Conservation (phyloP, 2,329 filamentous ascomycete genomes). For the Cladosporium sp. region DNA sequence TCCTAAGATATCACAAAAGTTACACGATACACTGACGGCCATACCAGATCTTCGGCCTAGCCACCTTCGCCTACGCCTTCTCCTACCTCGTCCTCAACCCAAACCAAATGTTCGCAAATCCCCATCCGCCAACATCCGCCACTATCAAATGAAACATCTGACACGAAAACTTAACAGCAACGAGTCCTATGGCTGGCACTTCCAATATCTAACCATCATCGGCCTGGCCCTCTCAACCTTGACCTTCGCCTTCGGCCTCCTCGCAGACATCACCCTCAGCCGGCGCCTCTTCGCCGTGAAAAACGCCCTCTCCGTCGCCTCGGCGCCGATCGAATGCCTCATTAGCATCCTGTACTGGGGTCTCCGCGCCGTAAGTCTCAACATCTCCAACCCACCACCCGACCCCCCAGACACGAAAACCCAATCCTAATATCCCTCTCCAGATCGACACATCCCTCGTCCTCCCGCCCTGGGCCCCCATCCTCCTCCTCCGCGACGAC, state of each 20-base stretch:
- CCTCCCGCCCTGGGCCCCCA: slow-evolving; percentile 47
- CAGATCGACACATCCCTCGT: slow-evolving; percentile 53
- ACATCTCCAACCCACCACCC: too few relatives aligned
- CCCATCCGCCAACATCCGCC: slow-evolving; percentile 3
- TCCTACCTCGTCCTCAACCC: slow-evolving; percentile 41
- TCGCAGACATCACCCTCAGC: slow-evolving; percentile 65
- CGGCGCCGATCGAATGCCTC: slow-evolving; percentile 68
- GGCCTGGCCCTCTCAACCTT: slow-evolving; percentile 62
- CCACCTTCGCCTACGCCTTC: slow-evolving; percentile 48
- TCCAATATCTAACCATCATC: slow-evolving; percentile 74
- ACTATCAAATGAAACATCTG: background rate
- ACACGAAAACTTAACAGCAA: slow-evolving; percentile 39
- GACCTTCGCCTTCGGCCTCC: slow-evolving; percentile 62
- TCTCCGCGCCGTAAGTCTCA: slow-evolving; percentile 53
- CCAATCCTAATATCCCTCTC: background rate
- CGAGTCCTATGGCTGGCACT: slow-evolving; percentile 65
- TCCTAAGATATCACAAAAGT: background rate
- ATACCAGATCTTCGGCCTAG: slow-evolving; percentile 37
- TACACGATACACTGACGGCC: background rate
- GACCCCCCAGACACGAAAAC: background rate
- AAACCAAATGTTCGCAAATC: slow-evolving; percentile 37
- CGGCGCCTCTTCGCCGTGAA: slow-evolving; percentile 63
- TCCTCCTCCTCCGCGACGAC: slow-evolving; percentile 54
- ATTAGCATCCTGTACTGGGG: slow-evolving; percentile 75
- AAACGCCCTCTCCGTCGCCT: slow-evolving; percentile 65